Base-by-base conservation (phyloP, 495 filamentous ascomycete genomes). In the Podospora anserina region DNA sequence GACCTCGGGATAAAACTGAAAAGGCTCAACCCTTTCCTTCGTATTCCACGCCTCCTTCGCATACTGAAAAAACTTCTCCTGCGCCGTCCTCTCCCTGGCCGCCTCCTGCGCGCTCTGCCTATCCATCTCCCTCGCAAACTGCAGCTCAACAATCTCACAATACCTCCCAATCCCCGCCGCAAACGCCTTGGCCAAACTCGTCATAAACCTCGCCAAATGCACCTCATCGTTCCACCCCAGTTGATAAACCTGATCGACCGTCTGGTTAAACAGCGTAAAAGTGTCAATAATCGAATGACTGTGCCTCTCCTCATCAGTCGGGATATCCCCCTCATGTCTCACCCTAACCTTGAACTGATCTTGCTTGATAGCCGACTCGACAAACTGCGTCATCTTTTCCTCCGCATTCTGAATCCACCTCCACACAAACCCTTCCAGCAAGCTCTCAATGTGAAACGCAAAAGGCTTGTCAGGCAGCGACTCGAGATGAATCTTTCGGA, bases 171-270 rank as follows among this genome's bases (percentile, higher is more conserved):
- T 86, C 56, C 92, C 94, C 60, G 84, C 85, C 5, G 92, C 90
- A 65, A 98, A 92, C 0, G 90, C 88, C 74, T 95, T 97, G 16
- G 94, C 89, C 19, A 98, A 75, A n/a, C 92, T 87, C 16, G 96
- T 99, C 94, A 97, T 97, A 80, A 98, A 98, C 70, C 93, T 92
- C 23, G 96, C 95, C 71, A 96, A 90, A 68, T 97, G 93, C 19
- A 96, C 83, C 70, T 97, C 92, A 76, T 97, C 90, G 68, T 92
- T 90, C 95, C 96, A 99, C 30, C 93, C 87, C 23, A 99, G 84
- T 67, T 91, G 81, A 27, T 91, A 88, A 62, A 99, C 85, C 69
- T 94, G 91, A 72, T 97, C 92, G 53, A 94, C 85, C 4, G 89
- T 90, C 79, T 97, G 89, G 69, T 94, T 94, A 82, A 97, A 97